Base-by-base conservation (phyloP, 805 yeast species). In the Myxozyma kluyveri region DNA sequence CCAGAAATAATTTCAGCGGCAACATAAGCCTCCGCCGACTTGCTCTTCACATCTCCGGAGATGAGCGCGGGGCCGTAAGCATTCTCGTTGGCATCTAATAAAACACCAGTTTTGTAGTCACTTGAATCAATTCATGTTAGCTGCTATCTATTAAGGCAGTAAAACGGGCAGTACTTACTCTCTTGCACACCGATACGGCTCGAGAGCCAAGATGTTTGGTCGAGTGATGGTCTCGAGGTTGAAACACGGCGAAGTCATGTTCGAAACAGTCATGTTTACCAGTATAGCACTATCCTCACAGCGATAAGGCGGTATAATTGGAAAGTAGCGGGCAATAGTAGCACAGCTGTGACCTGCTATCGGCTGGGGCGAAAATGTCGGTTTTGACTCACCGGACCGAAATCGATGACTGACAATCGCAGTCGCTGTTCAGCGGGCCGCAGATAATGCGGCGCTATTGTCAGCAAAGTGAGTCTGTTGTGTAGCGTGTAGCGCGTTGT, bases 111-210 rank as follows among this genome's bases (percentile, higher is more conserved):
- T 52, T 80, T 85, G 75, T 83, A 91, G 66, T 91, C 98, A 65
- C 75, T 72, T 29, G 47, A 10, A 21, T 23, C 27, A 35, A n/a
- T 7, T 36, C 9, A 29, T 29, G 33, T 14, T 9, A 29, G 33
- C 33, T 10, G 7, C n/a, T 7, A 9, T n/a, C n/a, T n/a, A n/a
- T n/a, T n/a, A n/a, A 22, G 42, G 21, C 12, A 38, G 42, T 1
- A 1, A 6, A 18, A 23, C 24, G 29, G 21, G 18, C 17, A 12
- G 17, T 3, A 63, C 75, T 31, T 50, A 72, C 75, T 93, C 99
- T 70, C 99, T 76, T 3, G 99, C 99, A 70, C 99, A 93, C 47
- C 96, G 79, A 69, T 93, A 93, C 6, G 99, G 98, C 72, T 86
- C 89, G 50, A 93, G 75, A 2, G 79, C 70, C 53, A 80, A 76